Evolutionary conservation across 805 yeast genomes (phyloP).

Genomic region (Pichia kluyveri): DNA sequence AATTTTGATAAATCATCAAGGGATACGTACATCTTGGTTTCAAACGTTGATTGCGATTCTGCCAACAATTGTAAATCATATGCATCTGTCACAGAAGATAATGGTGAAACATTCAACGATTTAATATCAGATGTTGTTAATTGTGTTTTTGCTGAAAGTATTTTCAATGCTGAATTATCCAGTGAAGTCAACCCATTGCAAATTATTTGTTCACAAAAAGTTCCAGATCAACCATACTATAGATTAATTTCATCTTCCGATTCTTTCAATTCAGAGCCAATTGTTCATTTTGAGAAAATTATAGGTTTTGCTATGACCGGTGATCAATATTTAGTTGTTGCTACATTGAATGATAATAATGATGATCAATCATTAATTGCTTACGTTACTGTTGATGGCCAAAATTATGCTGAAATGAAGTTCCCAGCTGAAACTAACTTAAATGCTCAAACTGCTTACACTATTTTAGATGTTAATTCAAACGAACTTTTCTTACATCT

Average conservation of each 20-base stretch:
- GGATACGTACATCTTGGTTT: conserved; percentile 59
- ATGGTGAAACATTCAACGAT: conserved; percentile 53
- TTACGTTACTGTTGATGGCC: conserved; percentile 72
- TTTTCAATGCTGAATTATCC: conserved; percentile 29
- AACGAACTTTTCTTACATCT: conserved; percentile 76
- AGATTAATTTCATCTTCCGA: conserved; percentile 41
- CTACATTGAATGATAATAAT: conserved; percentile 41
- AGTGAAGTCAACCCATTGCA: conserved; percentile 33
- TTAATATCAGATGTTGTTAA: conserved; percentile 42
- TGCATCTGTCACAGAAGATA: conserved; percentile 57
- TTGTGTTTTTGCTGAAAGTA: conserved; percentile 63
- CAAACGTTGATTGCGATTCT: conserved; percentile 49
- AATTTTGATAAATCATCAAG: conserved; percentile 54
- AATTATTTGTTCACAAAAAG: conserved; percentile 53
- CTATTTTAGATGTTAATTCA: conserved; percentile 65
- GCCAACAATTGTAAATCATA: conserved; percentile 40
- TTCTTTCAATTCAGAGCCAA: conserved; percentile 34
- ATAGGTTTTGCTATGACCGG: conserved; percentile 62
- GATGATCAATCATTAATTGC: conserved; percentile 52
- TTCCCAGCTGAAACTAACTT: conserved; percentile 63
- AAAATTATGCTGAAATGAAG: conserved; percentile 62
- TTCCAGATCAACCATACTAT: conserved; percentile 18
- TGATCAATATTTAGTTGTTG: conserved; percentile 67
- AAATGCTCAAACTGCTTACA: conserved; percentile 60
- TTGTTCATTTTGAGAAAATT: conserved; percentile 42